Evolutionary conservation across 2,329 filamentous ascomycete species (phyloP), one percentile per base, ranked within the genome.

Genomic region (Colletotrichum cereale): DNA sequence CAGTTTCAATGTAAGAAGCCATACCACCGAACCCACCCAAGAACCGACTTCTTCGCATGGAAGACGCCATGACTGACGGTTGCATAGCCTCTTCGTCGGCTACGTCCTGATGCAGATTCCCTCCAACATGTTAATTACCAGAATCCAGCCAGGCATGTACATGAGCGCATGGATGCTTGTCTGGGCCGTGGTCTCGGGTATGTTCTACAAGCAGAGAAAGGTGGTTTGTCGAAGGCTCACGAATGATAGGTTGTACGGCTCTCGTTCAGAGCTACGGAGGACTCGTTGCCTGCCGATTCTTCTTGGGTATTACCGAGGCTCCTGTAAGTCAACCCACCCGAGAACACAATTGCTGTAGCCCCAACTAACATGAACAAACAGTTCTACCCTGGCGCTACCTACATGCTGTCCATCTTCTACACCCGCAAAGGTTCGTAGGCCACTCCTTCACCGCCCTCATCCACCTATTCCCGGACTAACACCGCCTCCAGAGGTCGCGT

Each of bases 401-500:
- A 80, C 47, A 79, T 81, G 67, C 71, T 81, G 1, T 79, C 77
- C 0, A 80, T 78, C 47, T 80, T 80, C 61, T 80, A 80, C 63
- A 80, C 79, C 1, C 75, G 79, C 16, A 79, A 75, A 66, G 78
- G 78, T 80, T 53, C 3, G 74, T 66, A 5, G 10, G 2, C 24
- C 36, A 1, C 5, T 6, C 14, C 21, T 5, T 4, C 24, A 8
- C 21, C 16, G 1, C 18, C 5, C 3, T 21, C 55, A 5, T 21
- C 2, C 1, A n/a, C n/a, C n/a, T n/a, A n/a, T 6, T 0, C 1
- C 14, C 31, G 11, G 14, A 44, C 55, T 72, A 26, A 73, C 36
- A 55, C 29, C n/a, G 26, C 18, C 16, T 3, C 24, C n/a, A 77
- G 91, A 92, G 77, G 80, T 92, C 0, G 89, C 86, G 2, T 82